Conservation (phyloP, 345 rosid genomes). For the Eucalyptus pauciflora region DNA sequence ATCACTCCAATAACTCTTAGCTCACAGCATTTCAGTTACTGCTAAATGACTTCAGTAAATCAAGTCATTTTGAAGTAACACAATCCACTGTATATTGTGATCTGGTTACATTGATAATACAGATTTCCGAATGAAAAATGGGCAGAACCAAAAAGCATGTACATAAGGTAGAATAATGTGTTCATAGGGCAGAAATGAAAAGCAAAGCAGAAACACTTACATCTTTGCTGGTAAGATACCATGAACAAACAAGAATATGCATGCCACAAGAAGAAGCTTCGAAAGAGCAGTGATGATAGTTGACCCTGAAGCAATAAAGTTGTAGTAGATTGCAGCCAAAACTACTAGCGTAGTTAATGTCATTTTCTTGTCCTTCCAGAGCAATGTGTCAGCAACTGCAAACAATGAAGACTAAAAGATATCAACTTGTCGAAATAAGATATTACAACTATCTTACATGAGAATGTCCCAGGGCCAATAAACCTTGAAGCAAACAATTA, state of each 20-base stretch:
- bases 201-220: slow-evolving; percentile 13
- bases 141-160: background rate
- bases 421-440: background rate
- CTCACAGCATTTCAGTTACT: background rate
- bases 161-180: background rate
- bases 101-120: background rate
- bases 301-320: slow-evolving; percentile 50
- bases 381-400: slow-evolving; percentile 86
- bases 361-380: slow-evolving; percentile 75
- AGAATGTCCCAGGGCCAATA: background rate
- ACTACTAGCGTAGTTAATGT: slow-evolving; percentile 35
- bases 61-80: background rate
- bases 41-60: background rate
- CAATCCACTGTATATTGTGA: background rate
- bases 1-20: background rate
- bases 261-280: slow-evolving; percentile 44
- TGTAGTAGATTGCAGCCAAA: slow-evolving; percentile 54
- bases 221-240: slow-evolving; percentile 70
- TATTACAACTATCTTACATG: background rate
- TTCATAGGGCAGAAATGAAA: background rate
- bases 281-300: slow-evolving; percentile 52
- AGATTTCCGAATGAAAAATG: background rate
- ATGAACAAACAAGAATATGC: slow-evolving; percentile 67
- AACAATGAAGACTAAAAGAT: background rate
- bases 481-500: background rate